Percentiles rank a stretch among this genome's conserved stretches.
Evolutionary conservation across 2,329 filamentous ascomycete species (phyloP).

Genomic region (Colletotrichum cereale): DNA sequence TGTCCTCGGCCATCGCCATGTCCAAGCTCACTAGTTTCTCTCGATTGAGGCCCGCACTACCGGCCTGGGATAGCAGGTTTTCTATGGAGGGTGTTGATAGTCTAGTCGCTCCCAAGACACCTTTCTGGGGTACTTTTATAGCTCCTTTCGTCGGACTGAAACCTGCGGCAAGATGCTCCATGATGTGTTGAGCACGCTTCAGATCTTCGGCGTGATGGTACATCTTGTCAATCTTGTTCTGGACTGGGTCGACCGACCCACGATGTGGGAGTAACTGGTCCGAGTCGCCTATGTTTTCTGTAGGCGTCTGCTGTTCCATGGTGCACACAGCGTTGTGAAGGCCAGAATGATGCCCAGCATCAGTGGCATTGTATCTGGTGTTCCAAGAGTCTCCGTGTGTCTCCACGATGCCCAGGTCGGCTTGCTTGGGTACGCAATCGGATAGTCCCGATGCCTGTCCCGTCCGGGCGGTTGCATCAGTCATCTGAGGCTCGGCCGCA

Average conservation of each 20-base stretch:
- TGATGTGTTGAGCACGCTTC: slow-evolving; percentile 50
- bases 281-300: slow-evolving; percentile 24
- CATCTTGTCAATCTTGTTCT: slow-evolving; percentile 47
- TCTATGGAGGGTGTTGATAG: background rate
- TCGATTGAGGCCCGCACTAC: background rate
- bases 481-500: slow-evolving; percentile 43
- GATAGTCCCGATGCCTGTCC: slow-evolving; percentile 44
- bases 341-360: slow-evolving; percentile 45
- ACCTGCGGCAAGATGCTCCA: slow-evolving; percentile 50
- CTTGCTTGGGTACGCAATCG: slow-evolving; percentile 46
- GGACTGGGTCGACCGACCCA: slow-evolving; percentile 31
- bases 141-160: background rate
- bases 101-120: background rate
- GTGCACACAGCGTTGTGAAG: slow-evolving; percentile 52
- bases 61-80: background rate
- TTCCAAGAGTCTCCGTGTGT: slow-evolving; percentile 46
- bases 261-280: slow-evolving; percentile 4
- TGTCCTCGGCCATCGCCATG: background rate
- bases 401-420: slow-evolving; percentile 36
- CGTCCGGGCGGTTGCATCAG: slow-evolving; percentile 41
- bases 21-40: slow-evolving; percentile 17
- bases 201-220: slow-evolving; percentile 52
- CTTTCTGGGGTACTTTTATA: background rate
- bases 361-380: slow-evolving; percentile 45
- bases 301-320: slow-evolving; percentile 34